Conservation (phyloP, 768 basidiomycete species). For the Trametes elegans region DNA sequence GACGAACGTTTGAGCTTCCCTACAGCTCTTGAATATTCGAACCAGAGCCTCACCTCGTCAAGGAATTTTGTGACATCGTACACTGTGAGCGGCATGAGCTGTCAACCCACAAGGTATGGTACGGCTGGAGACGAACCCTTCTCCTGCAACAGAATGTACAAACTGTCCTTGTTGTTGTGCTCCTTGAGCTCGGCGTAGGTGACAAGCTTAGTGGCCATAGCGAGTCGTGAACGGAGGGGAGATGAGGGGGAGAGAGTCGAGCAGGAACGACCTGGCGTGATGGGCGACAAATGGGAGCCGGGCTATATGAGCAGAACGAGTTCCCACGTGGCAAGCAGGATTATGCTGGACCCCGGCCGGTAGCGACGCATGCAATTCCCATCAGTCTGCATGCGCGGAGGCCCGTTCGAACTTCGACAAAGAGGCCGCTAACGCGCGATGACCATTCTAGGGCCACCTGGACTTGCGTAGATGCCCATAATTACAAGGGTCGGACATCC, state of each 20-base stretch:
- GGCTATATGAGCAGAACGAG: constrained; percentile 16
- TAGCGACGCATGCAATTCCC: background rate
- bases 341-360: constrained; percentile 21
- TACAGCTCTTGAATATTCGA: background rate
- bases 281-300: constrained; percentile 17
- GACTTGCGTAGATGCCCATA: too few species aligned
- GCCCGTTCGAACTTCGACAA: too few species aligned
- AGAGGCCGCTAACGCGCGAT: background rate
- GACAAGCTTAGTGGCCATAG: constrained; percentile 49
- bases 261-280: constrained; percentile 10
- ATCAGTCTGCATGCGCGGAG: background rate
- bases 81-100: constrained; percentile 48
- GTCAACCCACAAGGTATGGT: background rate
- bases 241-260: constrained; percentile 19
- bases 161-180: constrained; percentile 68
- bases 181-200: constrained; percentile 75
- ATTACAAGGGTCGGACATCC: too few species aligned
- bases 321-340: constrained; percentile 22
- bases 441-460: too few species aligned
- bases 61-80: constrained; percentile 93
- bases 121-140: constrained; percentile 56
- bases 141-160: constrained; percentile 81
- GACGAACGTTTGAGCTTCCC: background rate
- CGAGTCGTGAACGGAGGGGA: constrained; percentile 20
- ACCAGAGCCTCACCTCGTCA: constrained; percentile 81